Conservation (phyloP, 2,329 filamentous ascomycete genomes). For the Magnaporthiopsis poae region DNA sequence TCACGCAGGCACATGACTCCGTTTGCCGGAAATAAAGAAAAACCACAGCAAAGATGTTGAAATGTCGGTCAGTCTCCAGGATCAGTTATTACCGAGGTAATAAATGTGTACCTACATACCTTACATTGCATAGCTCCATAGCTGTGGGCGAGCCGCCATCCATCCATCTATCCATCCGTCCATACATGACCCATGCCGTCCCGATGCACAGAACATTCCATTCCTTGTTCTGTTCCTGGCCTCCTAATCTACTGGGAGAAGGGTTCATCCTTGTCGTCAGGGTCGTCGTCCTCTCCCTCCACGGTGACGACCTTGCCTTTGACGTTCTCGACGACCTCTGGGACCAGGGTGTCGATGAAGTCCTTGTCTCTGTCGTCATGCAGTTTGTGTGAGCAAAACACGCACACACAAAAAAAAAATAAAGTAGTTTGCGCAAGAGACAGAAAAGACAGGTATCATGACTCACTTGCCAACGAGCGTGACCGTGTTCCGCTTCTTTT, state of each 20-base stretch:
- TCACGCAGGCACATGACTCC: background rate
- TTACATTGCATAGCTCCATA: too few relatives aligned
- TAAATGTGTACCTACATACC: background rate
- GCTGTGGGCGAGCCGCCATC: background rate
- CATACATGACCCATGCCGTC: background rate
- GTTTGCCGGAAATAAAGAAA: background rate
- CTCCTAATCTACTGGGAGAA: background rate
- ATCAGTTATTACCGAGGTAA: background rate
- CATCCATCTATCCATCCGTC: background rate
- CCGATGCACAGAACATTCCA: background rate
- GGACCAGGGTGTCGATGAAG: conserved; percentile 67
- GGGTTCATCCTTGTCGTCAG: conserved; percentile 9
- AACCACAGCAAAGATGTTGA: too few relatives aligned
- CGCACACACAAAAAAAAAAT: too few relatives aligned
- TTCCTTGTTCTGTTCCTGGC: background rate
- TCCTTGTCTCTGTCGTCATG: conserved; percentile 49
- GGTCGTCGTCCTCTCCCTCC: conserved; percentile 62
- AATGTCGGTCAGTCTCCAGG: background rate
- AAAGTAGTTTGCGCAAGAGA: background rate
- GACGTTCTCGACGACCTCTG: conserved; percentile 68
- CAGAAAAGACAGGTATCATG: background rate
- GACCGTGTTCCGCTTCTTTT: conserved; percentile 76
- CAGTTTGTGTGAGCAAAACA: background rate
- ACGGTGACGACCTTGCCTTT: conserved; percentile 58
- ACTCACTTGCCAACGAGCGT: conserved; percentile 63